phyloP scores from a whole-genome alignment of 1,284 basidiomycete genomes.

The Stereum hirsutum region DNA sequence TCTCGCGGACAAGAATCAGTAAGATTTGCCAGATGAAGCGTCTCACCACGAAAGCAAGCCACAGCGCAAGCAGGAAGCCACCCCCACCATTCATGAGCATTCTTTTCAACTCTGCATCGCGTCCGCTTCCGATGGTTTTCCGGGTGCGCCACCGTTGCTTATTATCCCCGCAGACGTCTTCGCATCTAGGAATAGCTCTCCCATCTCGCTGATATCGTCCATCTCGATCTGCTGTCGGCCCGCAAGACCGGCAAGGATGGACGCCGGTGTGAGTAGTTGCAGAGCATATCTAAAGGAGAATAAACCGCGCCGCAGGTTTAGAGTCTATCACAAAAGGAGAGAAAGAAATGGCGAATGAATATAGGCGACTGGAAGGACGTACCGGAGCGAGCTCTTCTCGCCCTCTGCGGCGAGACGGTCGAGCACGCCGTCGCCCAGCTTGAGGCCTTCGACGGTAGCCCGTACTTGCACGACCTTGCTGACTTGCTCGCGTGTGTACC shows the following conservation, averaged over 20 bases:
- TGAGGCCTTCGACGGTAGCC: constrained; percentile 81
- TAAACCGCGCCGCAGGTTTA: constrained; percentile 4
- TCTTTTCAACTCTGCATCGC: neutral
- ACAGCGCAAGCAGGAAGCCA: too few relatives aligned
- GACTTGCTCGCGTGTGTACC: constrained; percentile 82
- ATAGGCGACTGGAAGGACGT: too few relatives aligned
- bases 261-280: constrained; percentile 87
- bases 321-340: constrained; percentile 2
- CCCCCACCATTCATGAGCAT: too few relatives aligned
- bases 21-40: too few relatives aligned
- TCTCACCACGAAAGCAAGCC: too few relatives aligned
- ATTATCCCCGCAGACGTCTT: constrained; percentile 69
- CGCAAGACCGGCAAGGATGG: constrained; percentile 74
- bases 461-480: constrained; percentile 82
- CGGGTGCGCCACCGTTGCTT: too few relatives aligned
- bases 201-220: constrained; percentile 89
- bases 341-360: too few relatives aligned
- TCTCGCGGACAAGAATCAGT: too few relatives aligned
- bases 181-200: constrained; percentile 91
- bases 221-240: constrained; percentile 77
- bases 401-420: constrained; percentile 82
- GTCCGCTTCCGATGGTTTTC: too few relatives aligned
- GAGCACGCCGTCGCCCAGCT: constrained; percentile 69
- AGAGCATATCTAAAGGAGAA: constrained; percentile 66
- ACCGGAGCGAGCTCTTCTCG: constrained; percentile 79